Base-by-base conservation (phyloP, 176 grass and related monocot species). In the Typha latifolia region DNA sequence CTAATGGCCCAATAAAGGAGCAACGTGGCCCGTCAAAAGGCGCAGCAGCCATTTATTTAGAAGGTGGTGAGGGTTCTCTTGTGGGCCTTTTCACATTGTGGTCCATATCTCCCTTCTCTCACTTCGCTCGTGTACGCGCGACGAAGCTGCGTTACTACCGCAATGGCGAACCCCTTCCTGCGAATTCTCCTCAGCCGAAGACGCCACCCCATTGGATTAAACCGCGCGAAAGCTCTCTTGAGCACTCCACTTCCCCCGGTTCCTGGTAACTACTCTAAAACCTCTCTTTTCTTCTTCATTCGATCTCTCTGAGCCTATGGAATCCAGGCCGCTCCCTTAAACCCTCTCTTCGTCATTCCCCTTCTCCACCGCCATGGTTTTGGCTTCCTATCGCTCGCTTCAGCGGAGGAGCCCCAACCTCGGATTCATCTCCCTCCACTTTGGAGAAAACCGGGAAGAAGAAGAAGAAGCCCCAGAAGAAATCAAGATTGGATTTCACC, bases 401-500 rank as follows among this genome's bases (percentile, higher is more conserved):
- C 2, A 51, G 66, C 13, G 68, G 66, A 43, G 29, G 62, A 69
- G 74, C 70, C 69, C 66, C 65, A 18, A 49, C 72, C 11, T 20
- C 32, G 1, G 3, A 50, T 6, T 81, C 37, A 47, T 62, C 62
- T 12, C 66, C 68, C 3, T 43, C 29, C 19, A 2, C 29, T 10
- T 24, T 73, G 18, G 69, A 18, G 55, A 81, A 51, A 64, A 14
- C 62, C 49, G 85, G 79, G 66, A 52, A 29, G 31, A 86, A 86
- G 78, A 69, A 73, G 77, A 92, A 75, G 75, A 82, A 81, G 26
- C 76, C 57, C 50, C 70, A 76, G 82, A 90, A 82, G 85, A 84
- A 97, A 75, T 82, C 72, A 13, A 82, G 76, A 51, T 66, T 97
- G 56, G 89, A 92, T 80, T 97, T 97, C 79, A 87, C 83, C 66